These are phyloP conservation scores for Cardamine occulta DNA, from an alignment of 345 rosid genomes.

Conservation along the genomic window DNA sequence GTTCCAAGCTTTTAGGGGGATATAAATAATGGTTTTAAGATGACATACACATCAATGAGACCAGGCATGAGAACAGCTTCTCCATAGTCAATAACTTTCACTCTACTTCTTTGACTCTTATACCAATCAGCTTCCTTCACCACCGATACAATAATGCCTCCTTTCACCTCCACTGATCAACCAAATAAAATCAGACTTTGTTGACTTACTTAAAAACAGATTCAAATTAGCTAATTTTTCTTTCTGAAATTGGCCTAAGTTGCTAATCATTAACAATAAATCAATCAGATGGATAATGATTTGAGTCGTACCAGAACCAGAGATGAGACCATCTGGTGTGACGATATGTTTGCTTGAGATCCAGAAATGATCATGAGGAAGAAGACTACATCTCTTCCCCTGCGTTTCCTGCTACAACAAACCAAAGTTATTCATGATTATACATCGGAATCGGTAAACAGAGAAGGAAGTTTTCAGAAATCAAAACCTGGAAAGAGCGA, in stretches of 20 bases:
- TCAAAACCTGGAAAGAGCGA: slow-evolving; percentile 54
- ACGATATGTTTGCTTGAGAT: slow-evolving; percentile 72
- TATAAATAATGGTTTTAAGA: not conserved
- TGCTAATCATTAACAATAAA: not conserved
- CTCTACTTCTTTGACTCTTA: slow-evolving; percentile 48
- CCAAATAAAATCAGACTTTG: not conserved
- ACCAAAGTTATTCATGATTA: not conserved
- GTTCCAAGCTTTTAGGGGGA: not conserved
- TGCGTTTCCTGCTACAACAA: slow-evolving; percentile 46
- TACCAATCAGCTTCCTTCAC: slow-evolving; percentile 69
- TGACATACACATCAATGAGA: slow-evolving; percentile 80
- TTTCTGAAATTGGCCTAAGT: not conserved
- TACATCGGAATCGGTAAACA: slow-evolving; percentile 21
- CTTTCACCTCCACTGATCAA: slow-evolving; percentile 72
- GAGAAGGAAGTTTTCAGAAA: not conserved
- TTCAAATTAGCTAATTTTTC: no score
- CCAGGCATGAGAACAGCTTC: slow-evolving; percentile 98
- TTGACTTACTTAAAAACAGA: not conserved
- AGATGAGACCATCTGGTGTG: slow-evolving; percentile 67
- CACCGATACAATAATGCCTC: slow-evolving; percentile 59
- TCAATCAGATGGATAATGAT: not conserved
- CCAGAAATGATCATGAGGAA: slow-evolving; percentile 71
- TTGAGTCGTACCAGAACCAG: slow-evolving; percentile 73
- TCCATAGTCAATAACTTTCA: slow-evolving; percentile 65
- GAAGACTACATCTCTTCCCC: slow-evolving; percentile 66